phyloP scores from a whole-genome alignment of 1,284 basidiomycete species.

The Trametes hirsuta region DNA sequence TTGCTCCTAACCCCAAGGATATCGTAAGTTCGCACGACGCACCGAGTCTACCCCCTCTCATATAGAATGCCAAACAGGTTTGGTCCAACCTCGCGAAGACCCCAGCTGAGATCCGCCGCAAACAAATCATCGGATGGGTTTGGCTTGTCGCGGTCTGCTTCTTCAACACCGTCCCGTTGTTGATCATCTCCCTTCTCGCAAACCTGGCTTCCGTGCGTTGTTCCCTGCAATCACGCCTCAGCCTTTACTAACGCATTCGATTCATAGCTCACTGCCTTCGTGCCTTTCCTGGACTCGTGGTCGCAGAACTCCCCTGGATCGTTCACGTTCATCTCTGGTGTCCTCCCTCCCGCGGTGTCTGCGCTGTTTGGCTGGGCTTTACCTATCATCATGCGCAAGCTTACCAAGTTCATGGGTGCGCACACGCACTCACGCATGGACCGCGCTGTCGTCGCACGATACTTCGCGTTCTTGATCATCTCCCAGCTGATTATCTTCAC shows the following conservation, averaged over 20 bases:
- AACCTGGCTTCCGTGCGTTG: constrained; percentile 72
- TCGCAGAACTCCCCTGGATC: constrained; percentile 55
- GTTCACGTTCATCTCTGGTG: constrained; percentile 84
- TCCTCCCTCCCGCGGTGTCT: constrained; percentile 86
- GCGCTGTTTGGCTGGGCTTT: constrained; percentile 88
- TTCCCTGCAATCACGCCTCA: background rate
- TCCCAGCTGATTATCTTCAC: constrained; percentile 92
- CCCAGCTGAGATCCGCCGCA: constrained; percentile 64
- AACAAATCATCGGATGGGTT: constrained; percentile 75
- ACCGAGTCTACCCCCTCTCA: background rate
- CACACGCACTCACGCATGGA: constrained; percentile 82
- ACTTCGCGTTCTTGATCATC: constrained; percentile 91
- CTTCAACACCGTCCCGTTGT: constrained; percentile 89
- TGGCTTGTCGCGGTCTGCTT: constrained; percentile 80
- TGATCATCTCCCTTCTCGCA: constrained; percentile 80
- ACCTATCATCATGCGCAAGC: constrained; percentile 85
- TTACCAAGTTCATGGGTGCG: constrained; percentile 83
- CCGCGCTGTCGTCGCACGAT: constrained; percentile 86
- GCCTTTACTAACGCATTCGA: background rate
- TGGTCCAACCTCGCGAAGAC: constrained; percentile 88
- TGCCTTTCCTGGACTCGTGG: constrained; percentile 77
- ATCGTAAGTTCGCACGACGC: constrained; percentile 56
- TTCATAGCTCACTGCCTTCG: constrained; percentile 61
- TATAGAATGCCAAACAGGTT: constrained; percentile 48
- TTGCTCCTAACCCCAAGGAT: constrained; percentile 87